Base-by-base conservation (phyloP, 495 filamentous ascomycete genomes). In the Talaromyces proteolyticus region DNA sequence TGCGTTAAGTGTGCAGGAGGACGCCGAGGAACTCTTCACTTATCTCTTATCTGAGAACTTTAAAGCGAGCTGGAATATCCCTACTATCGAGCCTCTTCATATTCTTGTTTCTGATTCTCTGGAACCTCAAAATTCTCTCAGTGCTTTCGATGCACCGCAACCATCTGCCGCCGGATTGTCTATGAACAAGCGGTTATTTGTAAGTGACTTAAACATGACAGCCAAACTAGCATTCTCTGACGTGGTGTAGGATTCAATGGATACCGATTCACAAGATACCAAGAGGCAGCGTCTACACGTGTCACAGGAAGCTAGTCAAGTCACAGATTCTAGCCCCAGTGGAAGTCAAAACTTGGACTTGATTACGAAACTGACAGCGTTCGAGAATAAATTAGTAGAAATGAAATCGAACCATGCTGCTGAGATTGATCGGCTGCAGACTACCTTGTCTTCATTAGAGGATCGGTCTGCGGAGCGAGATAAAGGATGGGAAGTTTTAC, bases 21-120 rank as follows among this genome's bases (percentile, higher is more conserved):
- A 73, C 53, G 76, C 67, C 14, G 67, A 74, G 21, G 67, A 75
- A 22, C 66, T 79, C 17, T 49, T 73, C 7, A 49, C 56, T 11
- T 67, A 47, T 23, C 64, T 73, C 10, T 43, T 68, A 3, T 57
- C 59, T 1, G 73, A 74, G 23, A 60, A 62, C 47, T 57, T 69
- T 34, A 52, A 57, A 37, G 40, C 55, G 11, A 50, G 53, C 10
- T 79, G 76, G 76, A 55, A 67, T 22, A 46, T 81, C 6, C 65
- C 75, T 17, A 42, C 49, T 2, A 65, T 81, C 16, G 67, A 69
- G 44, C 65, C 70, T 23, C 57, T 79, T 38, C 57, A 57, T 1
- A 51, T 69, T 25, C 39, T 60, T 6, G 54, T 55, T 5, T 24
- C 61, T 1, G 67, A 62, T 12, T 58, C 60, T 26, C 42, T 63